Conservation (phyloP, 257 asterid species). For the Mitragyna speciosa region DNA sequence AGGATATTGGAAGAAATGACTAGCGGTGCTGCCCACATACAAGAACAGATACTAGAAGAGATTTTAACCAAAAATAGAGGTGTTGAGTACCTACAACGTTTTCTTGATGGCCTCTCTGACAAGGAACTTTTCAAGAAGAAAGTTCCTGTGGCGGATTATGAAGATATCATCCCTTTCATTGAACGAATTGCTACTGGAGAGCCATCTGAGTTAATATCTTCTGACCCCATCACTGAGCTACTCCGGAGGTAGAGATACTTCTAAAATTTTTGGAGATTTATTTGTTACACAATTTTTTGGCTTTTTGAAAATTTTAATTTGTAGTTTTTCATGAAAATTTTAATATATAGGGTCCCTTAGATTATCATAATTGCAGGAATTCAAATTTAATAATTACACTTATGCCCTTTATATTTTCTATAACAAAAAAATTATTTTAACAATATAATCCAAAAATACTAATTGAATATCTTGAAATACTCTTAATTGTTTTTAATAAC, state of each 20-base stretch:
- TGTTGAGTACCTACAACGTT: constrained; percentile 9
- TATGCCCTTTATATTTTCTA: no score
- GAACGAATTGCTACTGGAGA: constrained; percentile 17
- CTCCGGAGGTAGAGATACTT: constrained; percentile 5
- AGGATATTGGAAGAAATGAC: constrained; percentile 10
- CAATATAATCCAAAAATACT: no score
- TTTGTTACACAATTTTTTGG: no score
- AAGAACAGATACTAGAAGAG: neutral
- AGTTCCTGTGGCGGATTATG: constrained; percentile 12
- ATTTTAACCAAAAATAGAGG: constrained; percentile 6
- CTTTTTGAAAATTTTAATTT: no score
- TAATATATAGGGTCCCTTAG: no score
- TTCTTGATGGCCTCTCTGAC: neutral
- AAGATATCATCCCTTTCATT: constrained; percentile 12
- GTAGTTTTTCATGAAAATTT: no score
- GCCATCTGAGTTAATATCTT: neutral
- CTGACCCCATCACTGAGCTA: constrained; percentile 5
- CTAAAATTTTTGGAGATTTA: no score
- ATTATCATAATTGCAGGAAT: no score
- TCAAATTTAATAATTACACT: no score
- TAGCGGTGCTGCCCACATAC: neutral
- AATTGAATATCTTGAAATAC: no score
- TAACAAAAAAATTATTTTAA: no score
- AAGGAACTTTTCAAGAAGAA: constrained; percentile 11
- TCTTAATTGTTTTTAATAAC: no score